phyloP scores from a whole-genome alignment of 768 basidiomycete genomes.

The Leccinum disarticulatum region DNA sequence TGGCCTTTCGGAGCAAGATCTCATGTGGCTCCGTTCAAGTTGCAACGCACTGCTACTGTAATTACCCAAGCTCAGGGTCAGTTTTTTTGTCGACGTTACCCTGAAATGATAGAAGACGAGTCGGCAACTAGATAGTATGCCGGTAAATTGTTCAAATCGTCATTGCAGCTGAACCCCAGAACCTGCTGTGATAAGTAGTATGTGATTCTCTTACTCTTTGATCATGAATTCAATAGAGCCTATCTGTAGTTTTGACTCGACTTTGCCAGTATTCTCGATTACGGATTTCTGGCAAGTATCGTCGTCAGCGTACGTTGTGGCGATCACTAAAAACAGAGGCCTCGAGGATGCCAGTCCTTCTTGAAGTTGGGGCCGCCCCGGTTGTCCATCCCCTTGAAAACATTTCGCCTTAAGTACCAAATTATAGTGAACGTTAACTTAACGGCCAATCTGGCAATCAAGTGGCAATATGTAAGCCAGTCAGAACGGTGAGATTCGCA shows the following conservation, averaged over 20 bases:
- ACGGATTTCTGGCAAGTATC: no score
- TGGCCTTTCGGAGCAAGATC: neutral
- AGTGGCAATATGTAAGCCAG: neutral
- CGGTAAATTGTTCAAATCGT: neutral
- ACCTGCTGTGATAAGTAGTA: no score
- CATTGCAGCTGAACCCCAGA: neutral
- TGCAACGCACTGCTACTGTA: neutral
- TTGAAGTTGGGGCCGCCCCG: no score
- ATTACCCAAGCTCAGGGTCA: neutral
- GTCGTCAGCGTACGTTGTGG: no score
- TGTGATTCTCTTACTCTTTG: no score
- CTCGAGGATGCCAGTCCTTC: no score
- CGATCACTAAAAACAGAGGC: no score
- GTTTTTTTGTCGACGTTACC: neutral
- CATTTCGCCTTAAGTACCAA: neutral
- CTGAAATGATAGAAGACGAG: neutral
- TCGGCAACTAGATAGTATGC: neutral
- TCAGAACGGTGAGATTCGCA: neutral
- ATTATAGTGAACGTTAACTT: neutral
- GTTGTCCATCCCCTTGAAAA: neutral
- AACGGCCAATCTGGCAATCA: neutral
- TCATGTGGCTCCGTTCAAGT: neutral
- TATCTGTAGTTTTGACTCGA: no score
- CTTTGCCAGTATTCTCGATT: no score
- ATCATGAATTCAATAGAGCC: no score